phyloP scores from a whole-genome alignment of 768 basidiomycete genomes.

The Russula compacta region DNA sequence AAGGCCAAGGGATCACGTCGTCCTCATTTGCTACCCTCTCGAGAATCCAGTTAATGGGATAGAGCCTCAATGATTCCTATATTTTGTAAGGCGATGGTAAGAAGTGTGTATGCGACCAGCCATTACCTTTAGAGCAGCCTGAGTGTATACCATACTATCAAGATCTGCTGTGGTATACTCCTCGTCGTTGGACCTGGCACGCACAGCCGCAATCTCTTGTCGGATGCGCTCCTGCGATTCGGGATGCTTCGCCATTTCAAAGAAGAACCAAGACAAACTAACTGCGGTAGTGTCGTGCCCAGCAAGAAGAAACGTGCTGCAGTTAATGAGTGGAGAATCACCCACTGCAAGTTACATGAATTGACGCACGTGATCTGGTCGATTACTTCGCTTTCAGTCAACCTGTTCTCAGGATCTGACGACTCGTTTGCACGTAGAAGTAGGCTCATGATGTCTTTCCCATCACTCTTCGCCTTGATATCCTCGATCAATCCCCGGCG shows the following conservation, averaged over 20 bases:
- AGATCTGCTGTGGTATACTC: slow-evolving; percentile 1
- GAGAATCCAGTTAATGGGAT: slow-evolving; percentile 12
- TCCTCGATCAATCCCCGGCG: slow-evolving; percentile 2
- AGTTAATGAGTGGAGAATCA: too few species aligned
- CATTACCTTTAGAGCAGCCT: slow-evolving; percentile 17
- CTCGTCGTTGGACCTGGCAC: background rate
- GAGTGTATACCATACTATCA: slow-evolving; percentile 13
- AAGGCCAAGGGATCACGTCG: slow-evolving; percentile 17
- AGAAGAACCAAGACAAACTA: slow-evolving; percentile 15
- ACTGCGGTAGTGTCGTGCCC: slow-evolving; percentile 18
- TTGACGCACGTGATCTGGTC: slow-evolving; percentile 14
- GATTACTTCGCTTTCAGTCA: slow-evolving; percentile 3
- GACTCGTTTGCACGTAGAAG: slow-evolving; percentile 17
- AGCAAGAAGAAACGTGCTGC: slow-evolving; percentile 3
- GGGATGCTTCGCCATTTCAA: slow-evolving; percentile 16
- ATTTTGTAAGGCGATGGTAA: background rate
- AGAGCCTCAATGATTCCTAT: slow-evolving; percentile 16
- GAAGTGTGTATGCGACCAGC: background rate
- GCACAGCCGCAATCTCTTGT: slow-evolving; percentile 9
- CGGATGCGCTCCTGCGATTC: slow-evolving; percentile 16
- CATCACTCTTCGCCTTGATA: background rate
- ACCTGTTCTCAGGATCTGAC: background rate
- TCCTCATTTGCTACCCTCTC: slow-evolving; percentile 7
- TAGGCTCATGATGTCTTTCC: slow-evolving; percentile 18
- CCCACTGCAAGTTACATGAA: too few species aligned